Percentiles rank a stretch among this genome's conserved stretches.
Conservation (phyloP, 1,284 basidiomycete species). For the Cutaneotrichosporon spelunceum region DNA sequence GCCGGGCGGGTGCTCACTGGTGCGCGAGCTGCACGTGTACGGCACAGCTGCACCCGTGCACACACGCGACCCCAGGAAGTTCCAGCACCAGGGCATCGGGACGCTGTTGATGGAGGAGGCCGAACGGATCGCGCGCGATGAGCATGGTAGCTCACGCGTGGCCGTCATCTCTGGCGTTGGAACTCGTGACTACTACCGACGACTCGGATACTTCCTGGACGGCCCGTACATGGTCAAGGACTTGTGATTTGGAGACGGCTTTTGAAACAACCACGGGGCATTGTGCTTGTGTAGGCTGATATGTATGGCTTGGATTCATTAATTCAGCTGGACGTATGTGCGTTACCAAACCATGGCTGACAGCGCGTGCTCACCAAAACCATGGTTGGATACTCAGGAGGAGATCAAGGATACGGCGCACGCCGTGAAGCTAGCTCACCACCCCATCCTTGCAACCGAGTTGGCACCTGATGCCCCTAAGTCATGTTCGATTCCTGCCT, state of each 20-base stretch:
- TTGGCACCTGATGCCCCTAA: too few species aligned
- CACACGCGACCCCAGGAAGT: slow-evolving; percentile 94
- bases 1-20: slow-evolving; percentile 82
- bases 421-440: too few species aligned
- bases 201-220: slow-evolving; percentile 88
- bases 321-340: too few species aligned
- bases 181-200: slow-evolving; percentile 89
- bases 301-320: not conserved
- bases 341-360: not conserved
- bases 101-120: slow-evolving; percentile 99
- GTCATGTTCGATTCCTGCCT: not conserved
- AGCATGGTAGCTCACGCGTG: slow-evolving; percentile 79
- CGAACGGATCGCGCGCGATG: slow-evolving; percentile 94
- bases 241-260: slow-evolving; percentile 22
- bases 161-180: slow-evolving; percentile 96
- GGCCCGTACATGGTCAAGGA: slow-evolving; percentile 96
- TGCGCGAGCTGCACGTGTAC: slow-evolving; percentile 97
- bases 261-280: not conserved
- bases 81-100: slow-evolving; percentile 98
- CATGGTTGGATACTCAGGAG: too few species aligned
- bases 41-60: slow-evolving; percentile 97
- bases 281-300: not conserved
- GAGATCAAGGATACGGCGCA: too few species aligned
- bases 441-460: too few species aligned
- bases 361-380: too few species aligned